Percentiles rank a stretch among this genome's conserved stretches.
These are phyloP conservation scores for Reticulascus tulasneorum DNA, from an alignment of 2,329 filamentous ascomycete species.

Conservation along the genomic window DNA sequence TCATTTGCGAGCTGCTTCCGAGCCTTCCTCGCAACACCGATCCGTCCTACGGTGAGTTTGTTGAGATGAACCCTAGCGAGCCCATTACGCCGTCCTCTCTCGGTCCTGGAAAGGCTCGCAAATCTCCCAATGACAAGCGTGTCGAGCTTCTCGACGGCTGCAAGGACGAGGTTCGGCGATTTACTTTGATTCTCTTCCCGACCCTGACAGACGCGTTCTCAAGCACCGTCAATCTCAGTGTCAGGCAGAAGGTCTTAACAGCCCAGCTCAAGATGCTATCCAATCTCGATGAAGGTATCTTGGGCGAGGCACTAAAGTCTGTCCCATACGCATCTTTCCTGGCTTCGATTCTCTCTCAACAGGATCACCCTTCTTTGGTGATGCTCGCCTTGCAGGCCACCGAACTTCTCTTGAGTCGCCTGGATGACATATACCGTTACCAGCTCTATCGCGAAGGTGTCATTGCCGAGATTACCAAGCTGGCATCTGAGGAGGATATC, in stretches of 20 bases:
- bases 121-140: slow-evolving; percentile 71
- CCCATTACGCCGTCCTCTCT: slow-evolving; percentile 36
- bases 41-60: slow-evolving; percentile 35
- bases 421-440: slow-evolving; percentile 87
- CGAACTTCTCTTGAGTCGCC: slow-evolving; percentile 77
- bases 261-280: slow-evolving; percentile 99
- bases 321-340: slow-evolving; percentile 96
- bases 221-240: slow-evolving; percentile 91
- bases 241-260: slow-evolving; percentile 89
- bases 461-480: slow-evolving; percentile 81
- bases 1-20: slow-evolving; percentile 91
- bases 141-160: slow-evolving; percentile 79
- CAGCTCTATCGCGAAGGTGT: slow-evolving; percentile 98
- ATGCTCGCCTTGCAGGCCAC: slow-evolving; percentile 85
- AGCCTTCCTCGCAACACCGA: slow-evolving; percentile 58
- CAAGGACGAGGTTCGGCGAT: slow-evolving; percentile 81
- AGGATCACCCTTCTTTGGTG: slow-evolving; percentile 85
- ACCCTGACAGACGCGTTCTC: slow-evolving; percentile 96
- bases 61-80: slow-evolving; percentile 38
- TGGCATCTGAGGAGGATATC: slow-evolving; percentile 53
- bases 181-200: slow-evolving; percentile 87
- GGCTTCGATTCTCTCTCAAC: slow-evolving; percentile 90
- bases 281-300: slow-evolving; percentile 80
- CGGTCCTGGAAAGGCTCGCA: slow-evolving; percentile 36
- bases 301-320: slow-evolving; percentile 78